Base-by-base conservation (phyloP, 2,329 filamentous ascomycete genomes). In the Neofusicoccum umdonicola region DNA sequence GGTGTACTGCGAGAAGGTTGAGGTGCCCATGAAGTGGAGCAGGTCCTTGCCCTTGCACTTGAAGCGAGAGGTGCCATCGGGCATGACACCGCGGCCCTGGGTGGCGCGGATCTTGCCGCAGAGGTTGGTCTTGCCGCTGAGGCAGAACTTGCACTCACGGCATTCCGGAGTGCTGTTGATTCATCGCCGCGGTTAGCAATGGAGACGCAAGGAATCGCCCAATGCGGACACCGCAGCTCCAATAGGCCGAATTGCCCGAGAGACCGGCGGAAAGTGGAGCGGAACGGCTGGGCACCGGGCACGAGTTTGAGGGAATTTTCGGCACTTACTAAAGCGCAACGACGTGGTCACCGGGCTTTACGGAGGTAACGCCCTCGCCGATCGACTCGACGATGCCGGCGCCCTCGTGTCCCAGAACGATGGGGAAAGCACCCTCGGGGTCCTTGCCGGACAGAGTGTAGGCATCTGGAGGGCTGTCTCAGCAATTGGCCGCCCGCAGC, bases 71-170 rank as follows among this genome's bases (percentile, higher is more conserved):
- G 94, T 98, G 73, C 94, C 94, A 79, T 99, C 95, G 65, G 95
- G 95, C 93, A 99, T 97, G 71, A 97, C 87, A 75, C 95, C 95
- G 80, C 89, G 90, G 73, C 95, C 95, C 83, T 99, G 95, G 50
- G 95, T 98, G 51, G 92, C 92, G 73, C 95, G 90, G 80, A 99
- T 99, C 88, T 98, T 98, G 79, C 95, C 95, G 83, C 94, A 98
- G 66, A 98, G 90, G 82, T 98, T 97, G 74, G 94, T 98, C 89
- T 99, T 99, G 82, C 94, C 95, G 47, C 94, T 98, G 81, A 92
- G 95, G 90, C 95, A 99, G 87, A 98, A 98, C 84, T 98, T 98
- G 88, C 95, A 99, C 80, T 98, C 94, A 71, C 87, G 85, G 84
- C 95, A 98, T 83, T 98, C 94, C 69, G 95, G 95, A 52, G 93